phyloP scores from a whole-genome alignment of 2,329 filamentous ascomycete genomes.

The Basipetospora chlamydospora region DNA sequence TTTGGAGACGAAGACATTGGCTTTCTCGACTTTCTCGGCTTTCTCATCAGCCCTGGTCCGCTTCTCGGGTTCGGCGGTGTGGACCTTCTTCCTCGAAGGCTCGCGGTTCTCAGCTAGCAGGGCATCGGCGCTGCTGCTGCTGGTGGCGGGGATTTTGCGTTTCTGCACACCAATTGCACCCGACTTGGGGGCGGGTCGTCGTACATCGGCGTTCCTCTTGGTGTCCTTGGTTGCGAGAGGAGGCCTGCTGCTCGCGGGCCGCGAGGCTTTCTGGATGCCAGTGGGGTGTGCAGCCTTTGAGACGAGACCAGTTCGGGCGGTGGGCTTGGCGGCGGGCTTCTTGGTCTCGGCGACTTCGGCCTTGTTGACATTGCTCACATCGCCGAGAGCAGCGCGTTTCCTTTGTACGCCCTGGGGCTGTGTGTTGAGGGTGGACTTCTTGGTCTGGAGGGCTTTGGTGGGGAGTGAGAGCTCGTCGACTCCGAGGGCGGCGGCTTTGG shows the following conservation, averaged over 20 bases:
- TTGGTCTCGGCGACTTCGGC: slow-evolving; percentile 57
- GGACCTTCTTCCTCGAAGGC: slow-evolving; percentile 51
- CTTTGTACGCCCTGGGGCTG: slow-evolving; percentile 33
- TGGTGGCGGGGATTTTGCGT: slow-evolving; percentile 44
- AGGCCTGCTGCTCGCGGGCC: slow-evolving; percentile 47
- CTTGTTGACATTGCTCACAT: slow-evolving; percentile 92
- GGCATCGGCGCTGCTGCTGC: slow-evolving; percentile 19
- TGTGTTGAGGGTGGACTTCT: slow-evolving; percentile 44
- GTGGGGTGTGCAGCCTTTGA: slow-evolving; percentile 71
- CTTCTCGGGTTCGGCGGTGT: slow-evolving; percentile 38
- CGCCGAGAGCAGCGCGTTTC: slow-evolving; percentile 75
- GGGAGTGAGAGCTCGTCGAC: slow-evolving; percentile 42
- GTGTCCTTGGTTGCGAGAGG: slow-evolving; percentile 50
- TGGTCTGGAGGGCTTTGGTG: slow-evolving; percentile 50
- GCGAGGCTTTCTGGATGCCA: slow-evolving; percentile 61
- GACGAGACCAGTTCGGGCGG: slow-evolving; percentile 51
- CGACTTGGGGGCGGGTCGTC: slow-evolving; percentile 61
- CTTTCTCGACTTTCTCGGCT: too few species aligned
- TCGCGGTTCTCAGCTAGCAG: slow-evolving; percentile 21
- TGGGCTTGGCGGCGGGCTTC: slow-evolving; percentile 55
- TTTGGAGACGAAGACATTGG: slow-evolving; percentile 13
- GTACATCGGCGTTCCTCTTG: slow-evolving; percentile 46
- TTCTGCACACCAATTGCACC: slow-evolving; percentile 53
- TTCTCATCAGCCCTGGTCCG: slow-evolving; percentile 16
- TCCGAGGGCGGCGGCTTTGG: slow-evolving; percentile 65